Base-by-base conservation (phyloP, 805 yeast genomes). In the Candida namnaoensis region DNA sequence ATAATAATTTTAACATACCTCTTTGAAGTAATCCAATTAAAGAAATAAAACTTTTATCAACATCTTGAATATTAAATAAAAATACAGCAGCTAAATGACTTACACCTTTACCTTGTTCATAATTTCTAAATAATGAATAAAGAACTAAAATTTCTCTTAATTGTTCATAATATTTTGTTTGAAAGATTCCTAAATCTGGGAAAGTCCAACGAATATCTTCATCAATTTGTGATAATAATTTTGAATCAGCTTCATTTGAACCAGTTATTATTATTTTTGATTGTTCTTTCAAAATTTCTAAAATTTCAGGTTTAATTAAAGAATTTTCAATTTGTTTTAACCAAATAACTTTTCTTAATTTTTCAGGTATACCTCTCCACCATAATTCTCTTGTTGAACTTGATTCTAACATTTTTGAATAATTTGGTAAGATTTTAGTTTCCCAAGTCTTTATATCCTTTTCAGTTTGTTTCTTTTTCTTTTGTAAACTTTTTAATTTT, bases 301-400 rank as follows among this genome's bases (percentile, higher is more conserved):
- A 46, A 1, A 41, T 34, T 4, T 46, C 43, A 2, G 43, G 37
- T n/a, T 56, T 47, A 28, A 61, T 39, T 10, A 33, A 5, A 32
- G 45, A 50, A 42, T 63, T 64, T 3, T 70, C 72, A 32, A 72
- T 56, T 44, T 67, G 72, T 37, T 56, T 56, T 44, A 58, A 53
- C 88, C 88, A 82, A 3, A 80, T 62, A 10, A 56, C 54, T 5
- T 63, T 55, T 36, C 88, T 61, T 6, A 66, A 50, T 19, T 52
- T 52, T n/a, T 50, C 32, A 1, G 83, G 79, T 4, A 78, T 52
- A 5, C 80, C 80, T 32, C 80, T 59, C 83, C 83, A 78, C 76
- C 80, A 75, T 30, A 77, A 56, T 45, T 76, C 80, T 37, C 80
- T 62, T 6, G 71, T 66, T 19, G 61, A 50, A 1, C 72, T 62